Percentiles rank a stretch among this genome's conserved stretches.
phyloP scores from a whole-genome alignment of 257 asterid genomes.

The Parsonsia alboflavescens region DNA sequence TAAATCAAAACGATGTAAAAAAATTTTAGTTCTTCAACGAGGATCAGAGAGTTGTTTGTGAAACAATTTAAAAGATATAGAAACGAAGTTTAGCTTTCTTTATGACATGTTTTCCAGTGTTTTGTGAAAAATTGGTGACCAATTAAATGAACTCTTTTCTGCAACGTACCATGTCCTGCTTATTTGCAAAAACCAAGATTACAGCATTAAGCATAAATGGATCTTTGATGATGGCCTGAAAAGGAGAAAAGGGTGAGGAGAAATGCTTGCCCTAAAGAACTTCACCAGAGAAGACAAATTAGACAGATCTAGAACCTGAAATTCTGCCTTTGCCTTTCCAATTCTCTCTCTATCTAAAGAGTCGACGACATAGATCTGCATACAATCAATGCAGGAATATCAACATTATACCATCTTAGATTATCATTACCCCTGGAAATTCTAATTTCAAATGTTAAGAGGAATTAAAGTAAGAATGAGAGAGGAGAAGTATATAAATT shows the following conservation, averaged over 20 bases:
- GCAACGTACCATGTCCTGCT: slow-evolving; percentile 86
- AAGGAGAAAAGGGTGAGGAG: slow-evolving; percentile 20
- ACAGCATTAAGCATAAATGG: slow-evolving; percentile 96
- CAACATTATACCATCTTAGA: not conserved
- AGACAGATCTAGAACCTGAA: slow-evolving; percentile 59
- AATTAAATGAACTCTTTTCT: not conserved
- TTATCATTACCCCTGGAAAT: not conserved
- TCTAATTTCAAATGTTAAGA: not conserved
- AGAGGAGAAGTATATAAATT: not conserved
- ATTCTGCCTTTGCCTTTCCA: slow-evolving; percentile 74
- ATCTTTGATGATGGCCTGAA: slow-evolving; percentile 80
- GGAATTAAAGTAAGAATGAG: not conserved
- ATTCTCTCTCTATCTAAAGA: slow-evolving; percentile 93
- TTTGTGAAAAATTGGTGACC: not conserved
- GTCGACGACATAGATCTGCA: slow-evolving; percentile 91
- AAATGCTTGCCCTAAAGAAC: slow-evolving; percentile 15
- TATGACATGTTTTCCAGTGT: not conserved
- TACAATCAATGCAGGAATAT: not conserved
- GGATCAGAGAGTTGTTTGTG: not conserved
- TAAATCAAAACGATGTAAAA: not conserved
- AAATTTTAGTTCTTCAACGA: not conserved
- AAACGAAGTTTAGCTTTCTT: not conserved
- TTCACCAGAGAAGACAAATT: slow-evolving; percentile 5
- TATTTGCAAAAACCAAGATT: slow-evolving; percentile 91
- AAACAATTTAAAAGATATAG: not conserved